Percentiles rank a stretch among this genome's conserved stretches.
Evolutionary conservation across 2,329 filamentous ascomycete genomes (phyloP).

Genomic region (Ceratocystis diversiconidia): DNA sequence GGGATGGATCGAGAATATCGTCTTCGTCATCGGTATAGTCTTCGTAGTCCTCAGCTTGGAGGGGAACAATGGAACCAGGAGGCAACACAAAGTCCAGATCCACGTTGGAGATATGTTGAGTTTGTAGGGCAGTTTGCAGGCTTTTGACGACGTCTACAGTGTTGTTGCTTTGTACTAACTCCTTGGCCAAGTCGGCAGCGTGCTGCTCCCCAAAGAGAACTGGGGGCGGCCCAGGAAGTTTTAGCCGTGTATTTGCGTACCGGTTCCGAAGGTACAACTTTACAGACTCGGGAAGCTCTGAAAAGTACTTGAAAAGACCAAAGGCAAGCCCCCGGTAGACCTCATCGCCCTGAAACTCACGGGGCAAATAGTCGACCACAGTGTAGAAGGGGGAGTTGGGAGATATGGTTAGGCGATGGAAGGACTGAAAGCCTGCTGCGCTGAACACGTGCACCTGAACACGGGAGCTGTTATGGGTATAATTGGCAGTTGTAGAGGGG

Average conservation of each 20-base stretch:
- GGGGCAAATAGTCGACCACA: conserved; percentile 77
- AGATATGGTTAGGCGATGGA: conserved; percentile 80
- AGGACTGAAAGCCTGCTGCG: conserved; percentile 76
- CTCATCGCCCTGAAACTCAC: conserved; percentile 92
- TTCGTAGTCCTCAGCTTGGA: conserved; percentile 44
- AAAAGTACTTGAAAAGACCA: conserved; percentile 86
- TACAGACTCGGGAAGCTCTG: conserved; percentile 63
- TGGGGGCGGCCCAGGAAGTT: conserved; percentile 49
- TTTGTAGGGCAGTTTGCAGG: conserved; percentile 60
- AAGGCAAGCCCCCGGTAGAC: conserved; percentile 83
- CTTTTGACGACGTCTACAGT: conserved; percentile 56
- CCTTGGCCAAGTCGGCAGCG: conserved; percentile 75
- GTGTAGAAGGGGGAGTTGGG: conserved; percentile 84
- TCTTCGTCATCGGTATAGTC: conserved; percentile 49
- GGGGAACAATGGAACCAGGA: conserved; percentile 55
- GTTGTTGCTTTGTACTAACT: conserved; percentile 71
- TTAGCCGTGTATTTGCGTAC: conserved; percentile 37
- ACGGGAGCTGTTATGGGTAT: conserved; percentile 74
- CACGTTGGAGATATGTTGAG: conserved; percentile 69
- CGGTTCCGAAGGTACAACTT: conserved; percentile 54
- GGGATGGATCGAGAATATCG: conserved; percentile 47
- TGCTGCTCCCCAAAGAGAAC: conserved; percentile 79
- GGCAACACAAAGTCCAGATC: conserved; percentile 82
- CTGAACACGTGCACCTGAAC: conserved; percentile 90
- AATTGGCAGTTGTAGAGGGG: conserved; percentile 76